Evolutionary conservation across 495 filamentous ascomycete species (phyloP).

Genomic region (Oidiodendron maius): DNA sequence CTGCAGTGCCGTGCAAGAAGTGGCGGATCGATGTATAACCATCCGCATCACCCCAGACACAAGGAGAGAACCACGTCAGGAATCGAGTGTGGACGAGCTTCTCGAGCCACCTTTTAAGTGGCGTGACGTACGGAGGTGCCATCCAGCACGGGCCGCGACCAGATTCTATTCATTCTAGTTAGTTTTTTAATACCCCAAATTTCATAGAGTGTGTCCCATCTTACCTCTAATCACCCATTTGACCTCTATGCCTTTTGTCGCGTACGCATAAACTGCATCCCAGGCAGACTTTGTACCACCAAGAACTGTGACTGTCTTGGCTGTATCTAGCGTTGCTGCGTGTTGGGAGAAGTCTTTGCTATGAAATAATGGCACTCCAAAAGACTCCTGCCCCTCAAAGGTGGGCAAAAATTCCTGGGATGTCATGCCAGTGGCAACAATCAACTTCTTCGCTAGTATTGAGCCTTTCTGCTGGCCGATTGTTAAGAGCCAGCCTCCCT

Average conservation of each 20-base stretch:
- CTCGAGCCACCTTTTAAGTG: constrained; percentile 53
- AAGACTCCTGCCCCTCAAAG: constrained; percentile 43
- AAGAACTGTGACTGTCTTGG: constrained; percentile 50
- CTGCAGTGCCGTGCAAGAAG: constrained; percentile 60
- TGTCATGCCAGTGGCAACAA: constrained; percentile 67
- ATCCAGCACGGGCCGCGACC: constrained; percentile 74
- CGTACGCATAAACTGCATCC: constrained; percentile 70
- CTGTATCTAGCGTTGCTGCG: constrained; percentile 22
- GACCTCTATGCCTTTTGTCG: constrained; percentile 57
- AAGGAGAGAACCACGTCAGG: constrained; percentile 52
- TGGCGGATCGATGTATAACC: constrained; percentile 31
- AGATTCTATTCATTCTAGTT: constrained; percentile 38
- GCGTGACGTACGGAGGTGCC: constrained; percentile 56
- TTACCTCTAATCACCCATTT: constrained; percentile 74
- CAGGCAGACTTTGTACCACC: constrained; percentile 72
- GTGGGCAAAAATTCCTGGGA: constrained; percentile 51
- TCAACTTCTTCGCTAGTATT: constrained; percentile 50
- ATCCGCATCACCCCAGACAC: constrained; percentile 36
- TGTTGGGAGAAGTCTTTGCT: constrained; percentile 47
- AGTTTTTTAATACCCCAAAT: constrained; percentile 1
- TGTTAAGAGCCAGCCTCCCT: constrained; percentile 36
- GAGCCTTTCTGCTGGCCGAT: not conserved
- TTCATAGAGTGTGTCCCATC: constrained; percentile 9
- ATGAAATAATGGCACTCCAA: constrained; percentile 57
- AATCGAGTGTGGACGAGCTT: constrained; percentile 59